A percentile compares a stretch with the other conserved stretches of the same genome.
These are phyloP conservation scores for Magnusiomyces paraingens DNA, from an alignment of 1,139 yeast species.

Conservation along the genomic window DNA sequence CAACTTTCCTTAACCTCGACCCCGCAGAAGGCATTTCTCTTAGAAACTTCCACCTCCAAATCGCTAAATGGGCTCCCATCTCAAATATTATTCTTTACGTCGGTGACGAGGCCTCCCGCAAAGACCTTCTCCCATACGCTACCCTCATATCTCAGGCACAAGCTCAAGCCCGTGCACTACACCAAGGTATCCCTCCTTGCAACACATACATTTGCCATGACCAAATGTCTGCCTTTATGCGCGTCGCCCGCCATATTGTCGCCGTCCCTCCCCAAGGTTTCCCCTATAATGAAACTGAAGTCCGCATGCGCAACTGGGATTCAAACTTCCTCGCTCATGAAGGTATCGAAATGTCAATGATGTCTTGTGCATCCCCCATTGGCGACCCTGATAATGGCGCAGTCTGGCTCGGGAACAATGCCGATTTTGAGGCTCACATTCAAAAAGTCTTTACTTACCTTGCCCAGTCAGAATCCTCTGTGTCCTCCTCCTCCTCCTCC, in stretches of 20 bases:
- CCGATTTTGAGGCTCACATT: constrained; percentile 40
- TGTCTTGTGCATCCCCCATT: constrained; percentile 72
- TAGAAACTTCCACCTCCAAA: constrained; percentile 74
- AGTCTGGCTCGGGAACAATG: constrained; percentile 76
- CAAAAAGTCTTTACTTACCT: constrained; percentile 18
- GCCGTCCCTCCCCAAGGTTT: constrained; percentile 24
- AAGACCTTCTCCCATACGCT: constrained; percentile 20
- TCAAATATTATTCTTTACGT: constrained; percentile 66
- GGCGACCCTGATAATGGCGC: constrained; percentile 22
- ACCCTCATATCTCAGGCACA: constrained; percentile 25
- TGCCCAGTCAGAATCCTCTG: constrained; percentile 11
- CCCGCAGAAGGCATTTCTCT: constrained; percentile 64
- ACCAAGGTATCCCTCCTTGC: constrained; percentile 18
- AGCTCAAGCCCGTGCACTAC: constrained; percentile 13
- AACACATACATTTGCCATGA: constrained; percentile 25
- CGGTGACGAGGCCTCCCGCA: constrained; percentile 32
- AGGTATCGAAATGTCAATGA: constrained; percentile 68
- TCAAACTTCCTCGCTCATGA: constrained; percentile 67
- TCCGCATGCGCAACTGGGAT: constrained; percentile 54
- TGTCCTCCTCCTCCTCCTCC: too few species aligned
- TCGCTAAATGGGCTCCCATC: constrained; percentile 57
- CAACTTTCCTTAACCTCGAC: constrained; percentile 32
- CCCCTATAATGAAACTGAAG: constrained; percentile 24
- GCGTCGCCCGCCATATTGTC: constrained; percentile 27
- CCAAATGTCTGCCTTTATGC: constrained; percentile 21